These are phyloP conservation scores for Mycena olivaceomarginata DNA, from an alignment of 768 basidiomycete genomes.

Conservation along the genomic window DNA sequence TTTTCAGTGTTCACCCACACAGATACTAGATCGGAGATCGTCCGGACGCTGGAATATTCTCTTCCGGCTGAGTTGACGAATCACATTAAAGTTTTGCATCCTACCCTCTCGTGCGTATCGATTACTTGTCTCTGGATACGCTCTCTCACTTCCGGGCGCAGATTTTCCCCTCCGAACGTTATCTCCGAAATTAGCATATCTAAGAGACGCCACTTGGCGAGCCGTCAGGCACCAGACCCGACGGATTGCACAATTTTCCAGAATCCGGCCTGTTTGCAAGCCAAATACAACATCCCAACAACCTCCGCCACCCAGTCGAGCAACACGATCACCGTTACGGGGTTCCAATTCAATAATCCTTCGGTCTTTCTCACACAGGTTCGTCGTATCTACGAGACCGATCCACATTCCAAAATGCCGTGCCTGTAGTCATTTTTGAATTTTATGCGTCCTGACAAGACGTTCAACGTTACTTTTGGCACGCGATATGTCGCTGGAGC, in stretches of 20 bases:
- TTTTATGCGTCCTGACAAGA: conserved; percentile 3
- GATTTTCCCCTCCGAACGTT: conserved; percentile 21
- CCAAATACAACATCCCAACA: conserved; percentile 17
- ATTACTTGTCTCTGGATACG: background rate
- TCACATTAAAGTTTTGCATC: conserved; percentile 50
- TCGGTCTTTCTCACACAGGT: conserved; percentile 14
- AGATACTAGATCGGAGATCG: conserved; percentile 37
- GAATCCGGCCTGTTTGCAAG: conserved; percentile 15
- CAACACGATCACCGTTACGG: conserved; percentile 41
- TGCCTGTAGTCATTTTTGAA: conserved; percentile 6
- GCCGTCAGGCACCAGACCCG: background rate
- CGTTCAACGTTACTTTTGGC: conserved; percentile 12
- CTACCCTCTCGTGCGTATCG: conserved; percentile 39
- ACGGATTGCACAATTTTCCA: conserved; percentile 11
- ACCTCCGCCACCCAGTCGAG: conserved; percentile 41
- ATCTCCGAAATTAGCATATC: conserved; percentile 30
- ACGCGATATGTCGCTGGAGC: background rate
- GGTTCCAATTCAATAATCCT: conserved; percentile 17
- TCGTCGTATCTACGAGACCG: conserved; percentile 38
- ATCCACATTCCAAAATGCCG: background rate
- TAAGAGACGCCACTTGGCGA: background rate
- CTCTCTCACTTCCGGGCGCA: conserved; percentile 25
- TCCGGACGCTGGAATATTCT: conserved; percentile 50
- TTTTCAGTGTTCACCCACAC: conserved; percentile 47
- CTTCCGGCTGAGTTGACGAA: conserved; percentile 46